Evolutionary conservation across 495 filamentous ascomycete species (phyloP).

Genomic region (Annulohypoxylon bovei): DNA sequence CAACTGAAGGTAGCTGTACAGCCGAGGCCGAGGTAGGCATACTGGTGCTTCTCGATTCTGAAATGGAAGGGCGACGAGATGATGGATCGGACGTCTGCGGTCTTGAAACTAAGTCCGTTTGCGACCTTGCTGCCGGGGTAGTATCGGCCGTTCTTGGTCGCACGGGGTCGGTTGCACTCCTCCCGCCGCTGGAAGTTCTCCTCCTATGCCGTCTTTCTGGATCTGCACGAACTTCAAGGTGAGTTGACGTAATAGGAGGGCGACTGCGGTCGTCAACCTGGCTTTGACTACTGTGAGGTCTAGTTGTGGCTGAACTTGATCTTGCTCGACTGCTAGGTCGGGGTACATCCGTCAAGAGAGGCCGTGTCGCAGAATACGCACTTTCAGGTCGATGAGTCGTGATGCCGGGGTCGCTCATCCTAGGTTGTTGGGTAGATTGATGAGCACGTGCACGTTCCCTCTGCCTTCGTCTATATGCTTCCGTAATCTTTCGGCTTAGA

Average conservation of each 20-base stretch:
- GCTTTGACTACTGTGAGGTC: conserved; percentile 46
- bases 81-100: conserved; percentile 50
- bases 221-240: conserved; percentile 57
- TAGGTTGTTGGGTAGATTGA: conserved; percentile 41
- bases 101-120: conserved; percentile 67
- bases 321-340: conserved; percentile 54
- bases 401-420: conserved; percentile 55
- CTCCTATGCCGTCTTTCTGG: conserved; percentile 53
- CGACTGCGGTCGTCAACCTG: conserved; percentile 53
- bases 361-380: conserved; percentile 39
- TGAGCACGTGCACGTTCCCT: conserved; percentile 55
- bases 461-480: conserved; percentile 81
- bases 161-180: conserved; percentile 57
- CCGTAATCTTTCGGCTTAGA: conserved; percentile 86
- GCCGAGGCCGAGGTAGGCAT: conserved; percentile 40
- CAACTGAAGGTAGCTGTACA: conserved; percentile 1
- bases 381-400: conserved; percentile 48
- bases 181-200: conserved; percentile 51
- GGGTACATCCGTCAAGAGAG: conserved; percentile 41
- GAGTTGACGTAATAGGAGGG: conserved; percentile 56
- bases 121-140: conserved; percentile 62
- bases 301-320: conserved; percentile 50
- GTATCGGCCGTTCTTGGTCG: conserved; percentile 51
- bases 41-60: conserved; percentile 55
- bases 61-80: conserved; percentile 44